These are phyloP conservation scores for Delitschia confertaspora DNA, from an alignment of 495 filamentous ascomycete genomes.

Conservation along the genomic window DNA sequence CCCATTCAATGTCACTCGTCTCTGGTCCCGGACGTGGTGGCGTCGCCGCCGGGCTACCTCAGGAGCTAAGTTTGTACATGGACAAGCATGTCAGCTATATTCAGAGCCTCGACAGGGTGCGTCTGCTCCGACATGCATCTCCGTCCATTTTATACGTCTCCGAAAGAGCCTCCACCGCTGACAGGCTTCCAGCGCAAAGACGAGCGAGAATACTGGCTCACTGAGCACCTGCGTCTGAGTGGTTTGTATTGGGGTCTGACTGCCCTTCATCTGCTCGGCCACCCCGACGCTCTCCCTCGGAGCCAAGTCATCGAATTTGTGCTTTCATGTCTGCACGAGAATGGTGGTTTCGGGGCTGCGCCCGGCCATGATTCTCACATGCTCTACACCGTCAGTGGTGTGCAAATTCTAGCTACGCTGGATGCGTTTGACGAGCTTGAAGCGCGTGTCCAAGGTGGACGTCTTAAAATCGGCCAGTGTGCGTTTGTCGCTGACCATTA, in stretches of 20 bases:
- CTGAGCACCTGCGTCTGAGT: constrained; percentile 88
- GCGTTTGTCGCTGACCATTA: constrained; percentile 32
- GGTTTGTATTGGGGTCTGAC: constrained; percentile 95
- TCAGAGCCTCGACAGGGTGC: constrained; percentile 77
- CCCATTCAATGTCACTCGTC: constrained; percentile 56
- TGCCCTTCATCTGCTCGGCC: constrained; percentile 74
- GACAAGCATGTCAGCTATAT: constrained; percentile 88
- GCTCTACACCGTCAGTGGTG: constrained; percentile 84
- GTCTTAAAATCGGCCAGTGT: constrained; percentile 65
- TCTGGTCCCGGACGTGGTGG: constrained; percentile 53
- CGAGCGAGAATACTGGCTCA: constrained; percentile 94
- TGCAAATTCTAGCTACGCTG: constrained; percentile 78
- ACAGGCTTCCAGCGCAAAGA: constrained; percentile 58
- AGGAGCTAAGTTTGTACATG: constrained; percentile 55
- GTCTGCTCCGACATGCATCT: constrained; percentile 15
- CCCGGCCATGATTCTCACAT: constrained; percentile 93
- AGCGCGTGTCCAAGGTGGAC: constrained; percentile 53
- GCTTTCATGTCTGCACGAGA: constrained; percentile 77
- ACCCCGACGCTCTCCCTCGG: constrained; percentile 70
- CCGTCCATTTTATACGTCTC: neutral
- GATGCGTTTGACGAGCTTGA: constrained; percentile 82
- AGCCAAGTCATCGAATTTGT: constrained; percentile 82
- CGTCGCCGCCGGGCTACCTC: constrained; percentile 38
- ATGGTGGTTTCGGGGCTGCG: constrained; percentile 85
- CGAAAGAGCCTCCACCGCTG: constrained; percentile 14